phyloP scores from a whole-genome alignment of 805 yeast species.

The Candida cerambycidarum region DNA sequence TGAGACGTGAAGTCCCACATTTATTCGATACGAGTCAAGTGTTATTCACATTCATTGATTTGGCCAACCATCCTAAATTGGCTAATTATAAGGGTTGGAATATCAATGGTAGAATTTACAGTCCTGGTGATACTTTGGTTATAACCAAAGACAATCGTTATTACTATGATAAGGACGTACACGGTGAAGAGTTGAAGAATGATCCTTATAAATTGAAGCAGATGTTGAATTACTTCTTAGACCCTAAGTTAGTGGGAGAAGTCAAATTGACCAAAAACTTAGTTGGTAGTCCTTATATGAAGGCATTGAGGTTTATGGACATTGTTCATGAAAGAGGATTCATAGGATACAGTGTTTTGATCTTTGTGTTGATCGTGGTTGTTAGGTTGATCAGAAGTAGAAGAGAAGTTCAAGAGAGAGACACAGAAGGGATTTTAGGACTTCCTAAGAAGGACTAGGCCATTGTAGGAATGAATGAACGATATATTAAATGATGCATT shows the following conservation, averaged over 20 bases:
- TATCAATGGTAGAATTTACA: conserved; percentile 29
- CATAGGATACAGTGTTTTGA: conserved; percentile 33
- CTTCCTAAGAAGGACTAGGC: conserved; percentile 21
- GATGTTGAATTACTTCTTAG: conserved; percentile 40
- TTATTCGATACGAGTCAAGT: conserved; percentile 44
- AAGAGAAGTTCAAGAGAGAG: neutral
- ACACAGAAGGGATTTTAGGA: conserved; percentile 22
- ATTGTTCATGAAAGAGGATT: conserved; percentile 44
- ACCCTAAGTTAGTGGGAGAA: conserved; percentile 23
- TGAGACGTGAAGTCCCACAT: conserved; percentile 51
- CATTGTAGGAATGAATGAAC: neutral
- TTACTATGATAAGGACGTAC: conserved; percentile 31
- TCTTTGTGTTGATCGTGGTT: neutral
- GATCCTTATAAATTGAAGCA: conserved; percentile 31
- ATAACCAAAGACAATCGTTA: conserved; percentile 44
- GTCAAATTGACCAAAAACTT: conserved; percentile 25
- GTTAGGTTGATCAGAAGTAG: neutral
- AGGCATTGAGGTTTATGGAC: conserved; percentile 42
- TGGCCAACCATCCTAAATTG: conserved; percentile 33
- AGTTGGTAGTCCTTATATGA: conserved; percentile 45
- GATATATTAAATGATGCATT: neutral
- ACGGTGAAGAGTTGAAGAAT: conserved; percentile 37
- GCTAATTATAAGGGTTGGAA: conserved; percentile 38
- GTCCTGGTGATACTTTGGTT: conserved; percentile 58
- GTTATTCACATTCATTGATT: conserved; percentile 52